Conservation (phyloP, 805 yeast genomes). For the Candida arabinofermentans region DNA sequence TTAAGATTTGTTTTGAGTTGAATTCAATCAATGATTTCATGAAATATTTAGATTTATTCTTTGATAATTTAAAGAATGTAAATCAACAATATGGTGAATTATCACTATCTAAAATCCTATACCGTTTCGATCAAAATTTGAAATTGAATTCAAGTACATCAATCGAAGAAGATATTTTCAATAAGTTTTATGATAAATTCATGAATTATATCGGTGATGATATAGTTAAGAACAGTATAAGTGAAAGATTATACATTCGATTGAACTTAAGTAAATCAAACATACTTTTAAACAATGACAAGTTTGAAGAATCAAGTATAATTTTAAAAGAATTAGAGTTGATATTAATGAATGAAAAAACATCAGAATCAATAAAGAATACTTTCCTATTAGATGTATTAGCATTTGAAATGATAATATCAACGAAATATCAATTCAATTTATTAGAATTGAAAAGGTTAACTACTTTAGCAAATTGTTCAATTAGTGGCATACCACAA, state of each 20-base stretch:
- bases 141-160: too few species aligned
- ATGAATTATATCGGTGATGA: constrained; percentile 12
- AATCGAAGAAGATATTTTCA: constrained; percentile 17
- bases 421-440: constrained; percentile 36
- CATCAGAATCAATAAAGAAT: constrained; percentile 42
- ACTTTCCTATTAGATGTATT: constrained; percentile 57
- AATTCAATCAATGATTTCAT: constrained; percentile 13
- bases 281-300: constrained; percentile 31
- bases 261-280: constrained; percentile 43
- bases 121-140: constrained; percentile 27
- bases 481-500: constrained; percentile 67
- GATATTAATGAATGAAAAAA: constrained; percentile 27
- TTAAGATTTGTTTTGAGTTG: constrained; percentile 25
- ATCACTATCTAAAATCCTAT: constrained; percentile 28
- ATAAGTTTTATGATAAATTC: constrained; percentile 19
- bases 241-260: constrained; percentile 44
- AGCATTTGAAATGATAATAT: constrained; percentile 60
- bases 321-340: constrained; percentile 36
- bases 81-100: constrained; percentile 25
- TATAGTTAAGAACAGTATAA: constrained; percentile 10
- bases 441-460: constrained; percentile 38
- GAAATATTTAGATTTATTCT: constrained; percentile 15
- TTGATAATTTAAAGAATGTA: constrained; percentile 16
- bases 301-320: constrained; percentile 31
- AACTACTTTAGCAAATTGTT: constrained; percentile 42